Evolutionary conservation across 2,329 filamentous ascomycete species (phyloP), one percentile per base, ranked within the genome.

Genomic region (Cladosporium sp.): DNA sequence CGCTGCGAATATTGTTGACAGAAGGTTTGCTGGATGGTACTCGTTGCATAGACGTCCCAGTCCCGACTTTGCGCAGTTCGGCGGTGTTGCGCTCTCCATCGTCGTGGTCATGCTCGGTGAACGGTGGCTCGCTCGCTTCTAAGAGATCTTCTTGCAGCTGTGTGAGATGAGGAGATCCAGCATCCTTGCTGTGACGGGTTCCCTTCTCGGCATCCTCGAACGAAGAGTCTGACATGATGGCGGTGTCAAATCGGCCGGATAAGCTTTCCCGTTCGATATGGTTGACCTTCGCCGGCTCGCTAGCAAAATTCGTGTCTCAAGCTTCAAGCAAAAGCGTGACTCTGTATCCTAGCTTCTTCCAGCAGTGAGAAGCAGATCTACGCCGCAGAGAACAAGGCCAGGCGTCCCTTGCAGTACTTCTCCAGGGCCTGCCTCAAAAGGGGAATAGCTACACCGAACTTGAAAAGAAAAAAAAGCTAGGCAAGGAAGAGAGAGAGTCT

Each of bases 1-100:
- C 80, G 26, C 72, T 73, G 18, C 73, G 74, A 31, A 79, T 73
- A 71, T 82, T 78, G 64, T 78, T 79, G 35, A 82, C 77, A 40
- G 77, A 81, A 5, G 70, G 72, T 55, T 73, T 74, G 10, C 71
- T 71, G 7, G 72, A 74, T 8, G 68, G 65, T 26, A 71, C 68
- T 21, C 57, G 67, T 26, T 67, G 66, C 52, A 74, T 37, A 10
- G 65, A 64, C 1, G 65, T 65, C 8, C 66, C 69, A 52, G 72
- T 62, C 28, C 63, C 28, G 23, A 53, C 63, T 49, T 65, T 56
- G 12, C 56, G 40, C 8, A 65, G 29, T 21, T 44, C 40, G 7
- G 31, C 37, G 18, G 35, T 31, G 50, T 65, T 65, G 28, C 8
- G 28, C 18, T 37, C 59, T n/a, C 11, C 31, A 12, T 62, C 62